phyloP scores from a whole-genome alignment of 177 flowering plant genomes.

The Vitis hybrid region DNA sequence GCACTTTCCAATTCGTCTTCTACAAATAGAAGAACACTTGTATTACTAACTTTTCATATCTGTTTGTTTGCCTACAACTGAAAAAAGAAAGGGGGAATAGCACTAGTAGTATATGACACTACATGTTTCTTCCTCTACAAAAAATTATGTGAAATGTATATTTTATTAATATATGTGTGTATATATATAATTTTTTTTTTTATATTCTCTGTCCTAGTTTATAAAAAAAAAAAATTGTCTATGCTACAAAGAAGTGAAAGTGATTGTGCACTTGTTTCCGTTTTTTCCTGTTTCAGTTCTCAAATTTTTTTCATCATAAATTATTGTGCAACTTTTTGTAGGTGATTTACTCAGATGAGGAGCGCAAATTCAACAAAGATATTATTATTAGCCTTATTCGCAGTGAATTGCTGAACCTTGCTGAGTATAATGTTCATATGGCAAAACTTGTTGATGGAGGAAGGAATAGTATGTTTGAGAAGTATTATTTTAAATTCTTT shows the following conservation, averaged over 20 bases:
- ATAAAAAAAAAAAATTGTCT: too few relatives aligned
- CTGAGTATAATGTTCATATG: constrained; percentile 90
- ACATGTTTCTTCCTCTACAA: too few relatives aligned
- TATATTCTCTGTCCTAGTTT: too few relatives aligned
- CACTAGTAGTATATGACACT: too few relatives aligned
- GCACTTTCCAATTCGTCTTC: too few relatives aligned
- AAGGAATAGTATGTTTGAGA: constrained; percentile 72
- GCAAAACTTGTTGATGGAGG: constrained; percentile 96
- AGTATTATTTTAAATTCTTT: not conserved
- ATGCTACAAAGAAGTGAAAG: not conserved
- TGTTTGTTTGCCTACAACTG: too few relatives aligned
- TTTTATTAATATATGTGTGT: too few relatives aligned
- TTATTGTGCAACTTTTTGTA: constrained; percentile 21
- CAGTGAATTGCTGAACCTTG: constrained; percentile 76
- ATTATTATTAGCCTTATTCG: constrained; percentile 82
- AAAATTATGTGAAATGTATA: too few relatives aligned
- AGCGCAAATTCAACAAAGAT: constrained; percentile 84
- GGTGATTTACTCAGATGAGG: constrained; percentile 93
- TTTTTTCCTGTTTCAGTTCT: not conserved
- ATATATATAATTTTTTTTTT: too few relatives aligned
- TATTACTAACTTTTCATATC: too few relatives aligned
- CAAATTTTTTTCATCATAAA: not conserved
- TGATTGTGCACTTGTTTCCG: not conserved
- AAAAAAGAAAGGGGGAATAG: too few relatives aligned
- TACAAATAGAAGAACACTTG: too few relatives aligned